Evolutionary conservation across 768 basidiomycete species (phyloP).

Genomic region (Kwoniella mangroviensis): DNA sequence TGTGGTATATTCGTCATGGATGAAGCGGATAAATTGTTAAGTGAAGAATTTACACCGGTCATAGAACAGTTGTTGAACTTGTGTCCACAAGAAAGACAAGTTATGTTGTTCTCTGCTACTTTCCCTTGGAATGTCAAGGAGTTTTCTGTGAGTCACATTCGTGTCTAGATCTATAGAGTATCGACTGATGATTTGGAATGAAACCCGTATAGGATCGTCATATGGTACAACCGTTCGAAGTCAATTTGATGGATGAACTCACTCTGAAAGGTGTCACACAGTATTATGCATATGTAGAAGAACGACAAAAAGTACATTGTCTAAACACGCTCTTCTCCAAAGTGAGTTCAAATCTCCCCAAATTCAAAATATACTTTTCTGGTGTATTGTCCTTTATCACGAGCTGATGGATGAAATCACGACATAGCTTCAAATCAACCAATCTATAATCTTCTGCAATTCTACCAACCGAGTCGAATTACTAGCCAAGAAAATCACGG

Average conservation of each 20-base stretch:
- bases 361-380: neutral
- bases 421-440: constrained; percentile 95
- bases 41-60: constrained; percentile 95
- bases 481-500: constrained; percentile 98
- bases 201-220: constrained; percentile 59
- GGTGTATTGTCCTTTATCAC: too few relatives aligned
- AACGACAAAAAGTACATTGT: constrained; percentile 99
- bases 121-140: constrained; percentile 99
- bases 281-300: constrained; percentile 99
- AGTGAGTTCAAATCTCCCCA: constrained; percentile 60
- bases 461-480: constrained; percentile 99
- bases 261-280: constrained; percentile 98
- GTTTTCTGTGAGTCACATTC: constrained; percentile 74
- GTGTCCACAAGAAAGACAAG: constrained; percentile 83
- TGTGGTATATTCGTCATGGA: constrained; percentile 99
- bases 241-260: constrained; percentile 99
- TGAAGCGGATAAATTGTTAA: constrained; percentile 96
- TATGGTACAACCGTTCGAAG: constrained; percentile 93
- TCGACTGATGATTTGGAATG: constrained; percentile 19
- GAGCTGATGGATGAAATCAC: too few relatives aligned
- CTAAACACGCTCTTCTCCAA: constrained; percentile 99
- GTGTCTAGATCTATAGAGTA: neutral
- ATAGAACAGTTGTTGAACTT: constrained; percentile 93
- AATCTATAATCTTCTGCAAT: constrained; percentile 99
- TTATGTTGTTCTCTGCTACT: constrained; percentile 98